phyloP scores from a whole-genome alignment of 352 stramenopile genomes.

The Pythium aristosporum region DNA sequence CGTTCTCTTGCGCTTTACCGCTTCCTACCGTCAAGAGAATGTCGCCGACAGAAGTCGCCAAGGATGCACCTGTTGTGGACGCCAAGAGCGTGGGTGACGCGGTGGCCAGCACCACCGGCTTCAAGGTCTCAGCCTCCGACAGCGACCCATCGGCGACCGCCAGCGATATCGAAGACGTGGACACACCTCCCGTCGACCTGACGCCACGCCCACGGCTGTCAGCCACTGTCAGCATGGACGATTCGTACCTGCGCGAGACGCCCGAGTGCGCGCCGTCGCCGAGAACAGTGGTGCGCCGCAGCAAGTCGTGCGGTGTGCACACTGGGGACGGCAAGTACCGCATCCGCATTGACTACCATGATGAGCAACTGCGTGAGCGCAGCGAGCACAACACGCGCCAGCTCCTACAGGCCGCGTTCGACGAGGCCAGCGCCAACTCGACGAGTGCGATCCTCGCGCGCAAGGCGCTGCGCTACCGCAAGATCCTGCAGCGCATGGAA shows the following conservation, averaged over 20 bases:
- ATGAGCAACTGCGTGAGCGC: constrained; percentile 25
- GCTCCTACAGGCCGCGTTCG: constrained; percentile 23
- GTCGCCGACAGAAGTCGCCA: neutral
- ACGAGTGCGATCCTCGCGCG: constrained; percentile 26
- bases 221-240: constrained; percentile 20
- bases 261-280: constrained; percentile 9
- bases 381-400: constrained; percentile 26
- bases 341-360: constrained; percentile 20
- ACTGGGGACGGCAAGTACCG: neutral
- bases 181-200: constrained; percentile 2
- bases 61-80: neutral
- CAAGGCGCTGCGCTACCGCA: constrained; percentile 34
- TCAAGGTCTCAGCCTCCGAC: constrained; percentile 2
- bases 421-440: constrained; percentile 10
- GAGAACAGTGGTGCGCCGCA: constrained; percentile 15
- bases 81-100: neutral
- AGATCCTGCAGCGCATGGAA: constrained; percentile 31
- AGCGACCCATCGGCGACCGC: neutral
- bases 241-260: constrained; percentile 25
- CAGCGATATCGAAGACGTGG: constrained; percentile 12
- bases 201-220: constrained; percentile 8
- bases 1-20: neutral
- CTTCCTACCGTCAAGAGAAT: neutral
- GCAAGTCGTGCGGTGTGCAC: constrained; percentile 23
- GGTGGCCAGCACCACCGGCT: neutral